Evolutionary conservation across 1,284 basidiomycete species (phyloP).

Genomic region (Ganoderma meredithae): DNA sequence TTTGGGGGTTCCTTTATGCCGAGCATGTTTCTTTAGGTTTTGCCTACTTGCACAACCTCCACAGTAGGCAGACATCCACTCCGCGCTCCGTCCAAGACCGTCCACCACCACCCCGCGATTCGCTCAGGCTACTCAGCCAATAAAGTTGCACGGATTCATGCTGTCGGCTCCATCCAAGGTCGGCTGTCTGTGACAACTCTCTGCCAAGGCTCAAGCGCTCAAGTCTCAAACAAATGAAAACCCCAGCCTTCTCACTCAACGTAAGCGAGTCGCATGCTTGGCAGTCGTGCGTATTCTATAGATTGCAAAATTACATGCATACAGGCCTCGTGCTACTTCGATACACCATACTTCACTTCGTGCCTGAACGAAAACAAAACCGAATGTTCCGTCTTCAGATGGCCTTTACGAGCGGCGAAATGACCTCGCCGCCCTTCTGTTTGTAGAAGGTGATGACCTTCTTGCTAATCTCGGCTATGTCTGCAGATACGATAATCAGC

Average conservation of each 20-base stretch:
- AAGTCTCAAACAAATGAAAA: background rate
- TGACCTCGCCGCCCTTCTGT: slow-evolving; percentile 75
- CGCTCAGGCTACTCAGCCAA: background rate
- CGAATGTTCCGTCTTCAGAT: slow-evolving; percentile 38
- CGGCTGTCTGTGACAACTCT: background rate
- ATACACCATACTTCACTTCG: slow-evolving; percentile 10
- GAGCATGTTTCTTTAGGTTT: background rate
- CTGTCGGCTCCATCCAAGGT: background rate
- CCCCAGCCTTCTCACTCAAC: background rate
- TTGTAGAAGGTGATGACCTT: slow-evolving; percentile 92
- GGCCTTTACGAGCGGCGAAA: slow-evolving; percentile 85
- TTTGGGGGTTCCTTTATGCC: background rate
- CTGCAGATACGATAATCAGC: slow-evolving; percentile 41
- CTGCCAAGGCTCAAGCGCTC: background rate
- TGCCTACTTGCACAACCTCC: background rate
- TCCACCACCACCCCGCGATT: background rate
- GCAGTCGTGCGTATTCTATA: slow-evolving; percentile 14
- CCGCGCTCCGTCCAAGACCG: background rate
- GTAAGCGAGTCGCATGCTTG: background rate
- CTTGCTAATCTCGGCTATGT: slow-evolving; percentile 83
- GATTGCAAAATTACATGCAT: slow-evolving; percentile 26
- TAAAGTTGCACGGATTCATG: background rate
- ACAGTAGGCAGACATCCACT: too few relatives aligned
- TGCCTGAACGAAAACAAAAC: background rate
- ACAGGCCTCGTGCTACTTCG: slow-evolving; percentile 28